Evolutionary conservation across 768 basidiomycete genomes (phyloP).

Genomic region (Podaxis sp.): DNA sequence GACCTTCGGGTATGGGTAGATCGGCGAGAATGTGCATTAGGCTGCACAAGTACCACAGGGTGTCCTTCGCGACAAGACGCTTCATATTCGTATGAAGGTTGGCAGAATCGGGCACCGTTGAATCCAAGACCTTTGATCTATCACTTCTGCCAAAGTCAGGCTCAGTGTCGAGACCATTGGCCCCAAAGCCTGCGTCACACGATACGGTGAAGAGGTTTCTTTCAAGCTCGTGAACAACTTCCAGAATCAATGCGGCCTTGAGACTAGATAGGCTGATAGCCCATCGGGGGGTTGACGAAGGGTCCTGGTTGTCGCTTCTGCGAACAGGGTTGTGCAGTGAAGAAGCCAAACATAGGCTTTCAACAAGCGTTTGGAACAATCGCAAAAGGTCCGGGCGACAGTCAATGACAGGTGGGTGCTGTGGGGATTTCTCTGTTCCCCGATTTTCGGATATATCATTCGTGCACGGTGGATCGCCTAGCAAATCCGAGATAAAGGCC

Average conservation of each 20-base stretch:
- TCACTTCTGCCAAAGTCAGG: background rate
- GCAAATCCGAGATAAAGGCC: background rate
- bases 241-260: conserved; percentile 28
- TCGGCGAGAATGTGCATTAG: conserved; percentile 33
- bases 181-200: background rate
- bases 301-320: background rate
- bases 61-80: conserved; percentile 42
- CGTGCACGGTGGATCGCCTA: background rate
- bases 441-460: background rate
- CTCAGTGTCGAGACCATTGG: background rate
- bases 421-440: background rate
- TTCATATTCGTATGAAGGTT: conserved; percentile 24
- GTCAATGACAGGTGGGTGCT: background rate
- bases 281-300: background rate
- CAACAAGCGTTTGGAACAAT: conserved; percentile 3
- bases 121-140: background rate
- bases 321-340: background rate
- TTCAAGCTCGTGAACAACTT: conserved; percentile 34
- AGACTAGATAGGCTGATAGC: conserved; percentile 3
- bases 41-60: conserved; percentile 50
- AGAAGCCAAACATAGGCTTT: background rate
- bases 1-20: conserved; percentile 7
- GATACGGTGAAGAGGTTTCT: conserved; percentile 20
- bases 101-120: background rate
- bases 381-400: conserved; percentile 7